Evolutionary conservation across 768 basidiomycete genomes (phyloP).

Genomic region (Trametes coccinea): DNA sequence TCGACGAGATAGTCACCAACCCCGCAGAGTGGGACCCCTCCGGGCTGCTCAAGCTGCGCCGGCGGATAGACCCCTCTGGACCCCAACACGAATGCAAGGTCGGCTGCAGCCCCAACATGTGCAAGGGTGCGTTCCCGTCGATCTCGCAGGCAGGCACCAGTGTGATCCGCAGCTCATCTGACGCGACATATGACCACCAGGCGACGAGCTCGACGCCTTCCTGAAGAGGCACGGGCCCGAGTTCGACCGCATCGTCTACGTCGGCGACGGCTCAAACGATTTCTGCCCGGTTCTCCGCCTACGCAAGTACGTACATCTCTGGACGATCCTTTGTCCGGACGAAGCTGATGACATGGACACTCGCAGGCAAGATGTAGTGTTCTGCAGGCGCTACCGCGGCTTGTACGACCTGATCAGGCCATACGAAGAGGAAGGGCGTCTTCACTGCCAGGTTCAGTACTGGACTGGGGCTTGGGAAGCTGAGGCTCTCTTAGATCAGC

Average conservation of each 20-base stretch:
- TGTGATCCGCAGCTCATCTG: neutral
- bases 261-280: constrained; percentile 95
- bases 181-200: constrained; percentile 38
- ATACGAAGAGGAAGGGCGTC: constrained; percentile 64
- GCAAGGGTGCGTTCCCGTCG: constrained; percentile 65
- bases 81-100: constrained; percentile 82
- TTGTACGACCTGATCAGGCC: constrained; percentile 75
- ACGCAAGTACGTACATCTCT: constrained; percentile 51
- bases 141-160: neutral
- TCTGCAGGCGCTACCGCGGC: constrained; percentile 78
- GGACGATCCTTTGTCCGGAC: neutral
- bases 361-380: constrained; percentile 74
- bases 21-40: constrained; percentile 79
- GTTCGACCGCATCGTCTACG: constrained; percentile 82
- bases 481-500: constrained; percentile 68
- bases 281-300: constrained; percentile 90
- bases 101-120: constrained; percentile 97
- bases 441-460: constrained; percentile 72
- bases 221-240: constrained; percentile 56
- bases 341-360: neutral
- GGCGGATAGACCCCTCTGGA: constrained; percentile 73
- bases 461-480: constrained; percentile 98
- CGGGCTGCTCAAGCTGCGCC: constrained; percentile 71
- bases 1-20: constrained; percentile 89
- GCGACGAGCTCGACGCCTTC: constrained; percentile 90